Percentiles rank a stretch among this genome's conserved stretches.
Evolutionary conservation across 2,329 filamentous ascomycete genomes (phyloP).

Genomic region (Aureobasidium mangrovei): DNA sequence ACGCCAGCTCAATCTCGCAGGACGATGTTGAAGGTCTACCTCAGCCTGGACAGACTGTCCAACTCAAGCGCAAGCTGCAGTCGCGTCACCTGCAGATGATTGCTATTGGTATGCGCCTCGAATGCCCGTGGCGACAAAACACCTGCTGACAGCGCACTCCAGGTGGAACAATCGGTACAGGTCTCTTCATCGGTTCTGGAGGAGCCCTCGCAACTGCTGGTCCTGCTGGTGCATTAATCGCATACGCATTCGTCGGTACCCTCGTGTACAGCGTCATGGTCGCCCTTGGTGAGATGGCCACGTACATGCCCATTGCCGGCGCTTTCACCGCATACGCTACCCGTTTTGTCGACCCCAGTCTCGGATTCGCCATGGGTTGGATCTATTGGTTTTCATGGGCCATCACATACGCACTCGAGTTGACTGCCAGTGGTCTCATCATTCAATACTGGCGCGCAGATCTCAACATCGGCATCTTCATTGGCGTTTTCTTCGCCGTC

Average conservation of each 20-base stretch:
- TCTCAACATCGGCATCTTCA: constrained; percentile 34
- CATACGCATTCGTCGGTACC: constrained; percentile 37
- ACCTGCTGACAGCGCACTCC: background rate
- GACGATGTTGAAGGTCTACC: constrained; percentile 10
- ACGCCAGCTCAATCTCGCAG: background rate
- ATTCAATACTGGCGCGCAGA: constrained; percentile 33
- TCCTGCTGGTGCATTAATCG: constrained; percentile 37
- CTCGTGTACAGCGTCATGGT: constrained; percentile 42
- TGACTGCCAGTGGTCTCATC: constrained; percentile 31
- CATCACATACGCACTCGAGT: constrained; percentile 33
- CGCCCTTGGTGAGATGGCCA: constrained; percentile 47
- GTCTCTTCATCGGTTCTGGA: constrained; percentile 35
- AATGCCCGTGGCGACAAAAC: background rate
- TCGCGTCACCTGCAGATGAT: constrained; percentile 32
- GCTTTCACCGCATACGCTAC: constrained; percentile 43
- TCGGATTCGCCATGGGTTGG: constrained; percentile 44
- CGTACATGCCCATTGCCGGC: constrained; percentile 51
- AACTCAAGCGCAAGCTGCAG: constrained; percentile 28
- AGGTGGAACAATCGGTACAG: constrained; percentile 27
- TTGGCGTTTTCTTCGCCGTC: constrained; percentile 27
- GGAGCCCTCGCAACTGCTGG: constrained; percentile 30
- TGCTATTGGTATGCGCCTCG: constrained; percentile 23
- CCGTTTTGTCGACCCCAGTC: constrained; percentile 36
- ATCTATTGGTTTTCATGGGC: constrained; percentile 37
- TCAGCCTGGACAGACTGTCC: constrained; percentile 22